Evolutionary conservation across 371 early-diverging fungal genomes (phyloP), one percentile per base, ranked within the genome.

Genomic region (Batkoa obscura): DNA sequence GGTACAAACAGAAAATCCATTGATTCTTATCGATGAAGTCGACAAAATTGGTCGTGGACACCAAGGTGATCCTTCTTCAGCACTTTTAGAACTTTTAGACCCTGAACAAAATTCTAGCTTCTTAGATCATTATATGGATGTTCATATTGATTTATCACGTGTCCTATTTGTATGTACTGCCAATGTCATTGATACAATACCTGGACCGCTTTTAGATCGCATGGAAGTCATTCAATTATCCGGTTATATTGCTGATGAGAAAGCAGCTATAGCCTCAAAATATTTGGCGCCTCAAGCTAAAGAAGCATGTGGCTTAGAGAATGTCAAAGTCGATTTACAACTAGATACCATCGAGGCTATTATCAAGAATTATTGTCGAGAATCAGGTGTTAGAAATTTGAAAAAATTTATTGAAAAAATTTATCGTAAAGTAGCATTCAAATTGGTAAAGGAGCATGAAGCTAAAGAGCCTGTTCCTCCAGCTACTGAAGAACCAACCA

Each of bases 91-190:
- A 68, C 68, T 95, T 35, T 73, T 97, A 35, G 98, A 97, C 60
- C 96, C 96, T 5, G 95, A 95, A 62, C 96, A 97, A 66, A 95
- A 97, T 65, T 72, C 69, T 56, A 80, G 90, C 10, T 97, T 97
- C 73, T 73, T 95, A 63, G 98, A 97, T 69, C 95, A 97, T 65
- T 97, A 94, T 71, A 84, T 97, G 87, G 98, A 97, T 67, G 89
- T 95, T 1, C 96, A 96, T 0, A 74, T 95, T 13, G 94, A 97
- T 66, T 75, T 97, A 36, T 92, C 93, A 61, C 88, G 90, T 60
- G 92, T 91, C 2, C 72, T 97, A 39, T 97, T 97, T 72, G 90
- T 97, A 12, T 95, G 95, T 70, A 97, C 98, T 0, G 98, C 98
- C 50, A 97, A 97, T 61, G 81, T 84, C 2, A 71, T 86, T 6